A percentile compares a stretch with the other conserved stretches of the same genome.
Evolutionary conservation across 2,329 filamentous ascomycete species (phyloP).

Genomic region (Myriosclerotinia curreyana): DNA sequence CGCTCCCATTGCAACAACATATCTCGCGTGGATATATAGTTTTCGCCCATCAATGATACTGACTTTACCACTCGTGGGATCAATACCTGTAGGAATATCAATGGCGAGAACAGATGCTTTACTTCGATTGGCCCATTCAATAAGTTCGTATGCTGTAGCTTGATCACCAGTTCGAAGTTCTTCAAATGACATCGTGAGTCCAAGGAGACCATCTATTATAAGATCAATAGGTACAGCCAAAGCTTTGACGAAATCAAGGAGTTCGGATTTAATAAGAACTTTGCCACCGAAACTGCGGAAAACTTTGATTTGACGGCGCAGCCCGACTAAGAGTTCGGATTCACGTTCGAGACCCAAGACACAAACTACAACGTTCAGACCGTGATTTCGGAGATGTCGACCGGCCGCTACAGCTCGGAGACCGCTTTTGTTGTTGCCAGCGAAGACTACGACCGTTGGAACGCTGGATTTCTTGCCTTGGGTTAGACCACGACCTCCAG

Average conservation of each 20-base stretch:
- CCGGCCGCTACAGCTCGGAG: slow-evolving; percentile 81
- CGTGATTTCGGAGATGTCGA: slow-evolving; percentile 81
- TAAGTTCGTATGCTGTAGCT: slow-evolving; percentile 80
- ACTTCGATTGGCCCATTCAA: slow-evolving; percentile 89
- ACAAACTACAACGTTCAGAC: slow-evolving; percentile 75
- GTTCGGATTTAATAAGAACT: slow-evolving; percentile 59
- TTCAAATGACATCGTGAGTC: slow-evolving; percentile 83
- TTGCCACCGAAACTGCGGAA: slow-evolving; percentile 81
- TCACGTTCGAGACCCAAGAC: slow-evolving; percentile 83
- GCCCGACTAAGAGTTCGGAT: slow-evolving; percentile 73
- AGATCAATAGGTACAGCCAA: slow-evolving; percentile 67
- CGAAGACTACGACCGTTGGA: slow-evolving; percentile 66
- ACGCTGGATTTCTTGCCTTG: slow-evolving; percentile 42
- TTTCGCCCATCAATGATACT: slow-evolving; percentile 69
- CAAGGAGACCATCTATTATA: slow-evolving; percentile 85
- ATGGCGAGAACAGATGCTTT: slow-evolving; percentile 80
- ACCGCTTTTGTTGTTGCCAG: slow-evolving; percentile 91
- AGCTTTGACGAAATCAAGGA: slow-evolving; percentile 58
- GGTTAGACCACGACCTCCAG: slow-evolving; percentile 38
- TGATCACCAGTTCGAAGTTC: slow-evolving; percentile 81
- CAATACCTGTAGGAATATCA: slow-evolving; percentile 87
- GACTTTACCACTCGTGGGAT: slow-evolving; percentile 69
- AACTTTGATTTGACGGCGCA: slow-evolving; percentile 77
- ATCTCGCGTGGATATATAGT: slow-evolving; percentile 76
- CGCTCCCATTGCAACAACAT: slow-evolving; percentile 80